These are phyloP conservation scores for Yamadazyma pseudoaaseri DNA, from an alignment of 1,139 yeast genomes.

Conservation along the genomic window DNA sequence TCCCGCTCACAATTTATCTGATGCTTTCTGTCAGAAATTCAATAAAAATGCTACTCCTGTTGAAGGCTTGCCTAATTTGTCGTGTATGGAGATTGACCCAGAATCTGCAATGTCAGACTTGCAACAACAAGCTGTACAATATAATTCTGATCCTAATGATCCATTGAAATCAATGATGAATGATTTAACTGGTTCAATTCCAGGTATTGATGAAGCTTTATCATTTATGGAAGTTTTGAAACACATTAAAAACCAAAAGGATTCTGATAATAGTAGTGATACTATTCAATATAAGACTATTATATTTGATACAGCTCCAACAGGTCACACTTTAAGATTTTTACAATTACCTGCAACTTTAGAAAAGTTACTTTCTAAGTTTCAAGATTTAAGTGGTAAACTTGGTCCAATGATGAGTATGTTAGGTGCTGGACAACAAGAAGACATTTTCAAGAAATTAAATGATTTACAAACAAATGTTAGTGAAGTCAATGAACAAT, in stretches of 20 bases:
- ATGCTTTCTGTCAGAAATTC: conserved; percentile 96
- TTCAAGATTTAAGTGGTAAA: conserved; percentile 79
- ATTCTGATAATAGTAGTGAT: conserved; percentile 21
- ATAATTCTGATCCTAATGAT: conserved; percentile 56
- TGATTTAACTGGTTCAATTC: conserved; percentile 92
- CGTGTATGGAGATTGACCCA: conserved; percentile 99
- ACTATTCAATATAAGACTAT: conserved; percentile 69
- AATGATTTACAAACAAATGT: conserved; percentile 82
- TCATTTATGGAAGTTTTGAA: conserved; percentile 97
- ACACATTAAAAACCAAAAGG: conserved; percentile 80
- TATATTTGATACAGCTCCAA: conserved; percentile 97
- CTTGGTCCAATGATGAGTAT: conserved; percentile 89
- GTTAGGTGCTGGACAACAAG: conserved; percentile 66
- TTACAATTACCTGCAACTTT: conserved; percentile 90
- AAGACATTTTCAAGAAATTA: conserved; percentile 79
- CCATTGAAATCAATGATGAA: conserved; percentile 75
- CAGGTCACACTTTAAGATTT: conserved; percentile 95
- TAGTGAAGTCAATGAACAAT: conserved; percentile 86
- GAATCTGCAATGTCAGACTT: conserved; percentile 90
- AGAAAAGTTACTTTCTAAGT: conserved; percentile 81
- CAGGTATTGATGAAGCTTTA: conserved; percentile 97
- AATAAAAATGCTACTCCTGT: conserved; percentile 95
- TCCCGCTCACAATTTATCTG: conserved; percentile 96
- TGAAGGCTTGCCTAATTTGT: conserved; percentile 80
- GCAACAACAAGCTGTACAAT: conserved; percentile 58